Evolutionary conservation across 306 rosid genomes (phyloP).

Genomic region (Erythrophleum fordii): DNA sequence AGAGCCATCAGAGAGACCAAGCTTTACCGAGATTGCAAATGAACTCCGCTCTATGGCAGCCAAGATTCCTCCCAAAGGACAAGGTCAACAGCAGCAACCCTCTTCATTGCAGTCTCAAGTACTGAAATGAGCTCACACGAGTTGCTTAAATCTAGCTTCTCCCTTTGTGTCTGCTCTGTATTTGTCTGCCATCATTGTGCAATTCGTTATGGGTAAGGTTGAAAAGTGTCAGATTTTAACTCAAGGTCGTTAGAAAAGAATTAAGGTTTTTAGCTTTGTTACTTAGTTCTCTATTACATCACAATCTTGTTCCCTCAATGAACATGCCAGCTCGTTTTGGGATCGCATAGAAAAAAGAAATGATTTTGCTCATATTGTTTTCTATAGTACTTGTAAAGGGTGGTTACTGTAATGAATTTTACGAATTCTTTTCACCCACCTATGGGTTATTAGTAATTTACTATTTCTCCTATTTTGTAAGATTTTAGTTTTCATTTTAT

Average conservation of each 20-base stretch:
- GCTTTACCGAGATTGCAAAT: constrained; percentile 76
- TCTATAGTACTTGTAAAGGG: constrained; percentile 38
- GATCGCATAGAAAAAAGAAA: constrained; percentile 16
- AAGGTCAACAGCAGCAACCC: constrained; percentile 59
- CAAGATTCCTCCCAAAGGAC: constrained; percentile 75
- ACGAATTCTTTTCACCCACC: neutral
- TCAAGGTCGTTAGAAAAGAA: constrained; percentile 10
- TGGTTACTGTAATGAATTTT: constrained; percentile 10
- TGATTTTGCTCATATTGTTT: constrained; percentile 10
- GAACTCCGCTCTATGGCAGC: constrained; percentile 72
- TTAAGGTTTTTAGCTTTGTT: constrained; percentile 14
- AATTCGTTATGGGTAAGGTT: constrained; percentile 31
- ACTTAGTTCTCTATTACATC: neutral
- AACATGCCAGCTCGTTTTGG: neutral
- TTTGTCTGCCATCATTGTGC: constrained; percentile 33
- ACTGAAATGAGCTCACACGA: constrained; percentile 53
- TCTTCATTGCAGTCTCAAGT: constrained; percentile 43
- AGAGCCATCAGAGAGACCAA: constrained; percentile 83
- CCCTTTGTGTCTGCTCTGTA: neutral
- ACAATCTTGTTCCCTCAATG: constrained; percentile 29
- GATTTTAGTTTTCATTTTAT: neutral
- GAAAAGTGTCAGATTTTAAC: constrained; percentile 31
- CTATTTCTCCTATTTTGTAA: neutral
- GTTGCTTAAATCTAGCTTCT: neutral
- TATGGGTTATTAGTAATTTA: neutral